These are phyloP conservation scores for Echites panduratus DNA, from an alignment of 257 asterid species.

Conservation along the genomic window DNA sequence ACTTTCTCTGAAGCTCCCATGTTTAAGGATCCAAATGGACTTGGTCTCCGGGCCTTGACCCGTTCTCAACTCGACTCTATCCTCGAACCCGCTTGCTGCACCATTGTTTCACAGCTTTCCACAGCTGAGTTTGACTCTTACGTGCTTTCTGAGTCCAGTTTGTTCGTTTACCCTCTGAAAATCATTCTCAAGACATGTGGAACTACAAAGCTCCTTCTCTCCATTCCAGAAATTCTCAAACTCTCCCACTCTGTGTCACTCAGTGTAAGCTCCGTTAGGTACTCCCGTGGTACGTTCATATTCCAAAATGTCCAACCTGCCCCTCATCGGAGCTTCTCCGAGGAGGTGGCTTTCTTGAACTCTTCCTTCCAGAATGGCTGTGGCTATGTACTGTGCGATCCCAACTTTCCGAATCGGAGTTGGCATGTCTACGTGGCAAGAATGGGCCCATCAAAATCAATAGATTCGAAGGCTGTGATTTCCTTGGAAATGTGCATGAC, in stretches of 20 bases:
- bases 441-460: neutral
- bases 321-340: constrained; percentile 45
- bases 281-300: constrained; percentile 41
- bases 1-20: constrained; percentile 21
- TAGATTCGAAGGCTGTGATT: neutral
- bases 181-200: constrained; percentile 47
- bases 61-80: constrained; percentile 33
- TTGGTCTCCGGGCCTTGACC: constrained; percentile 32
- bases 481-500: constrained; percentile 49
- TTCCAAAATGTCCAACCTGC: constrained; percentile 30
- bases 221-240: constrained; percentile 29
- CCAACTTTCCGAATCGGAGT: constrained; percentile 19
- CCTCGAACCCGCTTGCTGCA: constrained; percentile 44
- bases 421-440: constrained; percentile 46
- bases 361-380: constrained; percentile 18
- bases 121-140: constrained; percentile 38
- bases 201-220: constrained; percentile 33
- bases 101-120: constrained; percentile 38
- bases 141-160: constrained; percentile 46
- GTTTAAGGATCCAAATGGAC: constrained; percentile 24
- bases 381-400: constrained; percentile 29
- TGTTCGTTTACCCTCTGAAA: constrained; percentile 36
- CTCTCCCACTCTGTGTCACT: constrained; percentile 30
- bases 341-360: constrained; percentile 34
- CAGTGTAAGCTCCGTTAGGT: constrained; percentile 21